phyloP scores from a whole-genome alignment of 345 rosid species.

The Conringia planisiliqua region DNA sequence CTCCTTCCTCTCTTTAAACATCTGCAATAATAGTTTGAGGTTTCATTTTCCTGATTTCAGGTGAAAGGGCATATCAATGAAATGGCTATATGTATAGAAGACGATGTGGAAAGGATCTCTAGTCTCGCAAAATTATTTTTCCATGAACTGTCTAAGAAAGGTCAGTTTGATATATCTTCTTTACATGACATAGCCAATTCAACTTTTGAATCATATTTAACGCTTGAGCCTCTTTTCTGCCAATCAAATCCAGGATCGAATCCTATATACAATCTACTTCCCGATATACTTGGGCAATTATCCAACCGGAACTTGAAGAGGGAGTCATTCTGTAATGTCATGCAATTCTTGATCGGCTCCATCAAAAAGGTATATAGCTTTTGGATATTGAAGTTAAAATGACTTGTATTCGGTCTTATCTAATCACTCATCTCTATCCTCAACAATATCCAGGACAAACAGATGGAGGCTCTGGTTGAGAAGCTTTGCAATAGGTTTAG shows the following conservation, averaged over 20 bases:
- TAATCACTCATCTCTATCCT: conserved; percentile 1
- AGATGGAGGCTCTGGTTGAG: conserved; percentile 97
- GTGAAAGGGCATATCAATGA: conserved; percentile 94
- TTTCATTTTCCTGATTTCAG: conserved; percentile 47
- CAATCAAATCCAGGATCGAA: conserved; percentile 68
- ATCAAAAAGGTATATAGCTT: conserved; percentile 70
- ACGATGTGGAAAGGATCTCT: conserved; percentile 83
- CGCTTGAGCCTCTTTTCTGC: conserved; percentile 3
- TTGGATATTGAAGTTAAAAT: conserved; percentile 9
- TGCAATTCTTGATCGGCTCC: conserved; percentile 95
- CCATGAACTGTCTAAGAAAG: conserved; percentile 94
- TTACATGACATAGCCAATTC: background rate
- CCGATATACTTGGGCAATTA: conserved; percentile 87
- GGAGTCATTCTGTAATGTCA: conserved; percentile 80
- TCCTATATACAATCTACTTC: conserved; percentile 92
- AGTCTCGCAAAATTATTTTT: conserved; percentile 90
- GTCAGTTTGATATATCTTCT: conserved; percentile 33
- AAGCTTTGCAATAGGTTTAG: conserved; percentile 95
- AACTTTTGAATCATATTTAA: conserved; percentile 15
- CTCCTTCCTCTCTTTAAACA: conserved; percentile 11
- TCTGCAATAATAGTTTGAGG: conserved; percentile 6
- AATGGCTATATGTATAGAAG: conserved; percentile 87
- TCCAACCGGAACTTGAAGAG: conserved; percentile 71
- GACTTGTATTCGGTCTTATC: conserved; percentile 10
- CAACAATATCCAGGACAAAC: conserved; percentile 67